Evolutionary conservation across 1,139 yeast genomes (phyloP).

Genomic region (Magnusiomyces suaveolens): DNA sequence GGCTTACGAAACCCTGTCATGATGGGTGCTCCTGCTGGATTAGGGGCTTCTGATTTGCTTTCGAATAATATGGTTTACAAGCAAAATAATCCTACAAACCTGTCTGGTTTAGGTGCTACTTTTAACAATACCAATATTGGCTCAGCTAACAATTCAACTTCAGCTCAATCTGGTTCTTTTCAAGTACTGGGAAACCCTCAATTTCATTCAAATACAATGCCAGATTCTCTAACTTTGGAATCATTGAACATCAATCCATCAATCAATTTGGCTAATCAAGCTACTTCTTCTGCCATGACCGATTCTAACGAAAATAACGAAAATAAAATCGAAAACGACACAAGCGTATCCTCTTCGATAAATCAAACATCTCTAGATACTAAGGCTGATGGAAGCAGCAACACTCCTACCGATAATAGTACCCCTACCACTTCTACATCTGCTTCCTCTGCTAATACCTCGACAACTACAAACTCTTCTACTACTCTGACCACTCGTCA

Average conservation of each 20-base stretch:
- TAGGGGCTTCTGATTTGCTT: neutral
- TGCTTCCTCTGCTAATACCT: neutral
- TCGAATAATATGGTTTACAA: neutral
- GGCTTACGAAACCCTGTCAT: neutral
- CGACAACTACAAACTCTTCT: neutral
- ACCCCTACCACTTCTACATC: neutral
- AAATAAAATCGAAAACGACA: neutral
- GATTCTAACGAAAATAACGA: neutral
- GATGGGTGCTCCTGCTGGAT: neutral
- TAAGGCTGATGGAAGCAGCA: neutral
- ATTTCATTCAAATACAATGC: neutral
- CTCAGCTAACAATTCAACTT: neutral
- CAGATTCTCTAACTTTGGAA: neutral
- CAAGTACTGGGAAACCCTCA: neutral
- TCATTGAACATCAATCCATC: neutral
- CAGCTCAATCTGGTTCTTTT: neutral
- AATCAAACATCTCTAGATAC: neutral
- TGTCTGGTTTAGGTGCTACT: neutral
- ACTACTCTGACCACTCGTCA: slow-evolving; percentile 24
- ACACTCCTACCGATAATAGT: neutral
- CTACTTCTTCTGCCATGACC: neutral
- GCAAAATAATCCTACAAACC: neutral
- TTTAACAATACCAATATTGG: neutral
- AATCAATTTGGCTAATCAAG: neutral
- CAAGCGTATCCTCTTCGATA: neutral